Evolutionary conservation across 2,329 filamentous ascomycete genomes (phyloP).

Genomic region (Colletotrichum orbiculare): DNA sequence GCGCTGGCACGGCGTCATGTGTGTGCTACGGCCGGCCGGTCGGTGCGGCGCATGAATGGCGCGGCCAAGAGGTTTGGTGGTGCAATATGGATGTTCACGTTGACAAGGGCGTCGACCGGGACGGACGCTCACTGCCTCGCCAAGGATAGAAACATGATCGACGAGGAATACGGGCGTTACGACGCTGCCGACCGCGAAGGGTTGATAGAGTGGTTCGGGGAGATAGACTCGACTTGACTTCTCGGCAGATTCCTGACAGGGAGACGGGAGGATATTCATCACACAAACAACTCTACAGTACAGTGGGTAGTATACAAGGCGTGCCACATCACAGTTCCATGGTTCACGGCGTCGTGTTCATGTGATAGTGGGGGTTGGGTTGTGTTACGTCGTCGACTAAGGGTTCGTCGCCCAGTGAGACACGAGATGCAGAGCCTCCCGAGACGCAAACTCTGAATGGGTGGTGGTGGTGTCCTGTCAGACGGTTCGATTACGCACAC

Average conservation of each 20-base stretch:
- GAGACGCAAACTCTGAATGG: background rate
- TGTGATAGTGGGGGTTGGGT: conserved; percentile 29
- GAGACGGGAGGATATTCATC: conserved; percentile 6
- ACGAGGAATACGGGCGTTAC: conserved; percentile 11
- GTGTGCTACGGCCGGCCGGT: no score
- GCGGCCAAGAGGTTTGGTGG: no score
- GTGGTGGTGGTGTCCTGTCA: conserved; percentile 19
- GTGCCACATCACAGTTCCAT: conserved; percentile 17
- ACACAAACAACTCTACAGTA: conserved; percentile 3
- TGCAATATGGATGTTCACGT: no score
- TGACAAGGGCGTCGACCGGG: background rate
- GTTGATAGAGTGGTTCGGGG: conserved; percentile 8
- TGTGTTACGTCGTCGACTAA: conserved; percentile 24
- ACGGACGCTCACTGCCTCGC: conserved; percentile 28
- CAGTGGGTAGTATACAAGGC: background rate
- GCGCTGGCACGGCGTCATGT: background rate
- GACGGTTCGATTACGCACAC: conserved; percentile 1
- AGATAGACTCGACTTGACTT: background rate
- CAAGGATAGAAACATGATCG: conserved; percentile 25
- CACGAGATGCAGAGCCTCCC: conserved; percentile 29
- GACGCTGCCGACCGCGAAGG: background rate
- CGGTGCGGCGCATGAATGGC: no score
- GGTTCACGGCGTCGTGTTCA: conserved; percentile 2
- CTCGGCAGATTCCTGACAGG: background rate
- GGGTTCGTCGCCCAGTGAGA: conserved; percentile 16